These are phyloP conservation scores for Flammula alnicola DNA, from an alignment of 1,284 basidiomycete species.

Conservation along the genomic window DNA sequence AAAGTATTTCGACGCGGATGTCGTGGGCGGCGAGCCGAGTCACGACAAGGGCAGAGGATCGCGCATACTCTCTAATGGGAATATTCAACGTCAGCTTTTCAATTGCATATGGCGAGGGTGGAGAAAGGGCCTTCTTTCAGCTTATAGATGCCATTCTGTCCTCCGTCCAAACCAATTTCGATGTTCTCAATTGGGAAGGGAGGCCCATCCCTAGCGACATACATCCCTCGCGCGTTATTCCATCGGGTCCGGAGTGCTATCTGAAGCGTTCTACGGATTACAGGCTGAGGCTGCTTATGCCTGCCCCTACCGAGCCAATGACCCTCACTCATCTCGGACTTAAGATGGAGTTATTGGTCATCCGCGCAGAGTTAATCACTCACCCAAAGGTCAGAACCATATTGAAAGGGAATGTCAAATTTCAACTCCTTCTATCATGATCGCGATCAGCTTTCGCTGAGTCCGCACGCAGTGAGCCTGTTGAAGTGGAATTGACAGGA, in stretches of 20 bases:
- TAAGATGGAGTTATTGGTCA: too few species aligned
- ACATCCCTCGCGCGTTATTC: slow-evolving; percentile 4
- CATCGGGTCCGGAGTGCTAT: slow-evolving; percentile 3
- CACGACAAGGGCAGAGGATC: slow-evolving; percentile 8
- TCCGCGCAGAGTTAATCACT: too few species aligned
- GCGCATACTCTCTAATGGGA: slow-evolving; percentile 7
- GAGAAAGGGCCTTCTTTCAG: slow-evolving; percentile 5
- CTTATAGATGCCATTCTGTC: slow-evolving; percentile 6
- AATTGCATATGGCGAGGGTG: slow-evolving; percentile 8
- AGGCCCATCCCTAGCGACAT: neutral
- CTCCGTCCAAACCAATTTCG: neutral
- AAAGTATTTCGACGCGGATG: slow-evolving; percentile 1
- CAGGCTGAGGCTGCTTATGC: neutral
- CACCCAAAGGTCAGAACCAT: too few species aligned
- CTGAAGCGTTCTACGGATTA: neutral
- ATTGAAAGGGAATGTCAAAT: too few species aligned
- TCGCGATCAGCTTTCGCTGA: too few species aligned
- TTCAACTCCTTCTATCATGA: too few species aligned
- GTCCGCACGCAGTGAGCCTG: too few species aligned
- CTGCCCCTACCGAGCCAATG: slow-evolving; percentile 1
- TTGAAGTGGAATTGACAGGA: too few species aligned
- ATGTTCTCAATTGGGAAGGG: slow-evolving; percentile 6
- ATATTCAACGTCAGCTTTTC: slow-evolving; percentile 5
- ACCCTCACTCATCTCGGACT: slow-evolving; percentile 4
- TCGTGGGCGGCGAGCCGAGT: slow-evolving; percentile 4